Evolutionary conservation across 257 asterid genomes (phyloP), one percentile per base, ranked within the genome.

Genomic region (Misopates orontium): DNA sequence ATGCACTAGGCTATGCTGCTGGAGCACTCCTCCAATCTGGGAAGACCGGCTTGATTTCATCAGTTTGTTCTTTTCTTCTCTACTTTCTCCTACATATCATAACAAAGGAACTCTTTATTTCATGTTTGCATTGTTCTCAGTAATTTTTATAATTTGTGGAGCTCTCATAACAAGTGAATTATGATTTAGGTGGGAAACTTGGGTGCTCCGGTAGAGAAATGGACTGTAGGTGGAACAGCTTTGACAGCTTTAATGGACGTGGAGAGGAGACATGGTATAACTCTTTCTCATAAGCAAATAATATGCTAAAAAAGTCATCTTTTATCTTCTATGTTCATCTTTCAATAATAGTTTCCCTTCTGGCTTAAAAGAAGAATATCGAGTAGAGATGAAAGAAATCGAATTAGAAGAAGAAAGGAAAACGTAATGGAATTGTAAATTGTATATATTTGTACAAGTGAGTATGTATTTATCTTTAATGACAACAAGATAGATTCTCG

Each of bases 161-260:
- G 51, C 19, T 45, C 19, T 45, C 11, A 9, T 36, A 45, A 45
- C 51, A 45, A 45, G 19, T 12, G 18, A 45, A 10, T 1, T 36
- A 16, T 45, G 51, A 45, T 58, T 36, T 76, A 93, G 99, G 99
- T 94, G 49, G 99, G 85, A 19, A 94, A 90, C 83, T 90, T 94
- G 88, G 92, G 87, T 64, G 96, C 97, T 62, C 95, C 96, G 18
- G 95, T 86, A 58, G 82, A 86, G 68, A 85, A 90, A 61, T 94
- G 99, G 99, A 90, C 85, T 12, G 96, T 88, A 42, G 96, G 99
- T 69, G 99, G 99, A 78, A 94, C 99, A 36, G 89, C 98, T 5
- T 75, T 94, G 81, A 94, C 99, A 45, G 73, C 99, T 16, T 71
- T 94, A 48, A 94, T 94, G 99, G 98, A 94, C 69, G 99, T 94